phyloP scores from a whole-genome alignment of 2,329 filamentous ascomycete species.

The Trichophyton rubrum region DNA sequence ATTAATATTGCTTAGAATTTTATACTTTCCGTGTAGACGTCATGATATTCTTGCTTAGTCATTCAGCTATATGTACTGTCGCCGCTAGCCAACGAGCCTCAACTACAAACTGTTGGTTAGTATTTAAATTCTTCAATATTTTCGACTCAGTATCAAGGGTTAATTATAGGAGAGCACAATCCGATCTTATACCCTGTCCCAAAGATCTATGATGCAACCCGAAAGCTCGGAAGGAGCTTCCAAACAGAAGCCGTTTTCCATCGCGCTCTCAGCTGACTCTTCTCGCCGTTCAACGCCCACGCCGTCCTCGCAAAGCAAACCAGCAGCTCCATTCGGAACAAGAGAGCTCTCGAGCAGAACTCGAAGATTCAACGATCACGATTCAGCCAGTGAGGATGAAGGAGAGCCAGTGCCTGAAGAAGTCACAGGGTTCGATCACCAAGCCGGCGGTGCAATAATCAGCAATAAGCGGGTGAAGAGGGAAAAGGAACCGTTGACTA shows the following conservation, averaged over 20 bases:
- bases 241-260: conserved; percentile 26
- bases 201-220: background rate
- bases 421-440: conserved; percentile 44
- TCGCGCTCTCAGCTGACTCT: conserved; percentile 27
- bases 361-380: conserved; percentile 33
- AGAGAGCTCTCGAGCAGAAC: conserved; percentile 20
- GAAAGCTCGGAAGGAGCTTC: conserved; percentile 17
- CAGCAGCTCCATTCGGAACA: conserved; percentile 6
- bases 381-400: conserved; percentile 46
- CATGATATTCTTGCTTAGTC: too few relatives aligned
- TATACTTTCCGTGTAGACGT: too few relatives aligned
- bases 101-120: too few relatives aligned
- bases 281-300: conserved; percentile 2
- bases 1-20: too few relatives aligned
- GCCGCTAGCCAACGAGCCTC: too few relatives aligned
- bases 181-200: background rate
- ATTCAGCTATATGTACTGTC: too few relatives aligned
- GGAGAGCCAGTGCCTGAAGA: conserved; percentile 28
- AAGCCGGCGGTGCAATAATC: conserved; percentile 28
- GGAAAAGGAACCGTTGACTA: conserved; percentile 55
- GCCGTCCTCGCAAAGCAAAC: background rate
- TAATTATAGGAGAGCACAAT: background rate
- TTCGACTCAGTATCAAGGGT: background rate
- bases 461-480: conserved; percentile 27
- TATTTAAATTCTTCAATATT: background rate